Conservation (phyloP, 495 filamentous ascomycete species). For the Lichenothelia convexa region DNA sequence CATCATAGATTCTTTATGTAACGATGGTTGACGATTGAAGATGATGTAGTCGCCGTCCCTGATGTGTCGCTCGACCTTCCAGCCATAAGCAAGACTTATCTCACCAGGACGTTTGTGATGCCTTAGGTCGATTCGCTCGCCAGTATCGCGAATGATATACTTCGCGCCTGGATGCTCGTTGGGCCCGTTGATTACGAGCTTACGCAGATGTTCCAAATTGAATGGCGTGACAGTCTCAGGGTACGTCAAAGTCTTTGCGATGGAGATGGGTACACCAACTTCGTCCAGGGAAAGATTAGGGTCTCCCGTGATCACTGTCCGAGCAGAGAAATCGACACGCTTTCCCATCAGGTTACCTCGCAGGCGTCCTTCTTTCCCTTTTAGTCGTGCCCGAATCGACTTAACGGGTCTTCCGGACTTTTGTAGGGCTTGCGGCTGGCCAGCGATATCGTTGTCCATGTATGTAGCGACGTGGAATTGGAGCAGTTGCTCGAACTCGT, state of each 20-base stretch:
- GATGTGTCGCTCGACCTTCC: constrained; percentile 95
- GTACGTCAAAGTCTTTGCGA: constrained; percentile 79
- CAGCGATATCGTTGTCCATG: constrained; percentile 99
- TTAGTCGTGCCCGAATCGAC: constrained; percentile 84
- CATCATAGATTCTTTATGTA: constrained; percentile 99
- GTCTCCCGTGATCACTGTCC: constrained; percentile 97
- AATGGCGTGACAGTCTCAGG: constrained; percentile 95
- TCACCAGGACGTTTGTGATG: constrained; percentile 72
- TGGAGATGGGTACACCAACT: constrained; percentile 83
- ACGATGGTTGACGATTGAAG: constrained; percentile 96
- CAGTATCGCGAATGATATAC: constrained; percentile 82
- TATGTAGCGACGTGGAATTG: constrained; percentile 97
- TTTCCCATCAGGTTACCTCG: constrained; percentile 99
- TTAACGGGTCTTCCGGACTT: constrained; percentile 94
- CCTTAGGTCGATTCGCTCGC: constrained; percentile 81
- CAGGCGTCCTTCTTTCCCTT: constrained; percentile 94
- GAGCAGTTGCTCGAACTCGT: constrained; percentile 78
- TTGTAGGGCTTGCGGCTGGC: constrained; percentile 85
- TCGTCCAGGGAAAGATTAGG: constrained; percentile 91
- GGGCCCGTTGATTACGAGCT: constrained; percentile 78
- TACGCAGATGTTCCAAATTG: constrained; percentile 83
- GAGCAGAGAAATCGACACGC: constrained; percentile 97
- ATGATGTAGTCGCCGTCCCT: constrained; percentile 93
- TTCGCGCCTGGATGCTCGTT: constrained; percentile 88
- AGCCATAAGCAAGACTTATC: constrained; percentile 78